Base-by-base conservation (phyloP, 228 moss, liverwort and hornwort species). In the Sphagnum magellanicum region DNA sequence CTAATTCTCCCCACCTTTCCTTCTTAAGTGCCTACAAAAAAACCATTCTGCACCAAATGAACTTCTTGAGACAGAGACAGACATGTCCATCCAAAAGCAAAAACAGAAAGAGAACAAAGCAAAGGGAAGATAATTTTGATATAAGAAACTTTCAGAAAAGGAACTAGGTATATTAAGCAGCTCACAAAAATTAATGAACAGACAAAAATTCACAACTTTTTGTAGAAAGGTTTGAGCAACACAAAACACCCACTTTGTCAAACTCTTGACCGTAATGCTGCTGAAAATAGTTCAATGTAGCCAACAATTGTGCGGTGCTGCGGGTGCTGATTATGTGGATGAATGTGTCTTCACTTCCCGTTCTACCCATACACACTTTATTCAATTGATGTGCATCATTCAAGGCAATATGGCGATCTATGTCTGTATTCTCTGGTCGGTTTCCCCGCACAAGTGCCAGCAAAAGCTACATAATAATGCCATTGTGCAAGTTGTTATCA, bases 251-350 rank as follows among this genome's bases (percentile, higher is more conserved):
- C 6, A 84, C 84, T 76, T 76, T 81, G 63, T 84, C 84, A 48
- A 84, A 72, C 48, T 84, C 84, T 16, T 84, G 81, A 50, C 84
- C 78, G 1, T 81, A 84, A 74, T 84, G 84, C 65, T 84, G 84
- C 4, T 84, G 84, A 32, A 81, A 84, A 17, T 69, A 84, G 55
- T 84, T 81, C 68, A 81, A 55, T 67, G 84, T 84, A 63, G 81
- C 78, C 6, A 65, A 76, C 49, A 84, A 50, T 55, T 84, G 81
- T n/a, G 51, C 10, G 5, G 74, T 49, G 50, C 81, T 84, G 61
- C 81, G 69, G 11, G 78, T 81, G 70, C 69, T 69, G 59, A 84
- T 78, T 46, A 84, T 78, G 50, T 78, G 77, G 68, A 81, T 74
- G 60, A 84, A 63, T 59, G 71, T 78, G 60, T 84, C 84, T 69